Evolutionary conservation across 495 filamentous ascomycete genomes (phyloP), one percentile per base, ranked within the genome.

Genomic region (Penicillium bialowiezense): DNA sequence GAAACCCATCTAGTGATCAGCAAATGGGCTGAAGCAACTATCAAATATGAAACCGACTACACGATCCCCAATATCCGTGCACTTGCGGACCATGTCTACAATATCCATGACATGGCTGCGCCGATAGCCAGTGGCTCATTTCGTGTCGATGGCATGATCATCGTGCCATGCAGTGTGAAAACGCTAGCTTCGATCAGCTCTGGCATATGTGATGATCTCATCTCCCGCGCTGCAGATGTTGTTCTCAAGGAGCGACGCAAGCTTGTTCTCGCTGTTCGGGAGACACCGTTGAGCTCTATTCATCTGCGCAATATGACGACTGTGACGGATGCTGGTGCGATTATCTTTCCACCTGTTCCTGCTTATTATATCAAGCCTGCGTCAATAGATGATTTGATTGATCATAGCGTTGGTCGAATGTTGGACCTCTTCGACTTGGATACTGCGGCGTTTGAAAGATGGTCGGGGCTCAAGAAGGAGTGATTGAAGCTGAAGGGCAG

Each of bases 261-360:
- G 14, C 48, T 77, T 12, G 70, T 77, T 0, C 55, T 76, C 5
- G 73, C 69, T 8, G 60, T 64, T 7, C 31, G 74, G 13, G 74
- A 77, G 49, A 75, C 73, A 0, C 73, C 74, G 2, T 21, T 77
- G 37, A 74, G 69, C 37, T 64, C 64, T 26, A 76, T 76, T 45
- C 73, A 77, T 52, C 48, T 76, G 26, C 59, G 63, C 6, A 77
- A 75, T 47, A 76, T 77, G 73, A 34, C 74, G 38, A 51, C 54
- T 4, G 59, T 75, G 7, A 63, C 67, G 14, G 55, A 52, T 2
- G 54, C 51, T 3, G 74, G 71, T 0, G 71, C 66, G 0, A 48
- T 75, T 8, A 68, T 77, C 14, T 75, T 71, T 26, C 72, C 74
- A 3, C 68, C 70, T 5, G 62, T 73, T 17, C 69, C 68, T n/a